These are phyloP conservation scores for Chlorella sp. DNA, from an alignment of 139 green algal species.

Conservation along the genomic window DNA sequence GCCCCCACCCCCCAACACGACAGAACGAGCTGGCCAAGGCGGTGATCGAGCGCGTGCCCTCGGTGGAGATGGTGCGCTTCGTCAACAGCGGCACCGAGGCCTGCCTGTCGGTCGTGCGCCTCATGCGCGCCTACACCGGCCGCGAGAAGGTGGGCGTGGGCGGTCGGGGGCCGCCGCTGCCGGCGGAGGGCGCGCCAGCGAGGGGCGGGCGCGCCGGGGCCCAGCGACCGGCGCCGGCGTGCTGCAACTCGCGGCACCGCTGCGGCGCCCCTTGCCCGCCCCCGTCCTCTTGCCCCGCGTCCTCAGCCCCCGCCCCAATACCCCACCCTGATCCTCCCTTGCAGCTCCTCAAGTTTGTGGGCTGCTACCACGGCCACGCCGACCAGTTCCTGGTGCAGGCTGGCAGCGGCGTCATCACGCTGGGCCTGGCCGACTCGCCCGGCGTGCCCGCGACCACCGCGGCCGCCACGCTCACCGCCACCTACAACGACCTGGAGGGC, in stretches of 20 bases:
- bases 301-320: no score
- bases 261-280: no score
- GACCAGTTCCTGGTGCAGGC: constrained; percentile 96
- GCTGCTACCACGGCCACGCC: constrained; percentile 99
- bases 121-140: constrained; percentile 97
- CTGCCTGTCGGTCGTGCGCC: constrained; percentile 95
- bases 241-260: no score
- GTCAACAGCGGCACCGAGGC: constrained; percentile 97
- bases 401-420: constrained; percentile 91
- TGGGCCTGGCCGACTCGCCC: constrained; percentile 98
- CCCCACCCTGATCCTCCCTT: no score
- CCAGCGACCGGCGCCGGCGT: no score
- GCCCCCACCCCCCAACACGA: no score
- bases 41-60: constrained; percentile 97
- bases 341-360: constrained; percentile 96
- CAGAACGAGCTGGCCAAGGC: constrained; percentile 96
- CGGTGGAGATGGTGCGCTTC: constrained; percentile 99
- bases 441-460: constrained; percentile 75
- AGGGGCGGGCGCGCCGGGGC: no score
- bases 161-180: background rate
- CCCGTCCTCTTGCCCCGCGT: no score
- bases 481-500: constrained; percentile 81
- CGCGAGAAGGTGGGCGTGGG: constrained; percentile 85
- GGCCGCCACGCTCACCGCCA: constrained; percentile 69
- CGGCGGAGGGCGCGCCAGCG: no score